Base-by-base conservation (phyloP, 164 flowering plant species). In the Hamamelis virginiana region DNA sequence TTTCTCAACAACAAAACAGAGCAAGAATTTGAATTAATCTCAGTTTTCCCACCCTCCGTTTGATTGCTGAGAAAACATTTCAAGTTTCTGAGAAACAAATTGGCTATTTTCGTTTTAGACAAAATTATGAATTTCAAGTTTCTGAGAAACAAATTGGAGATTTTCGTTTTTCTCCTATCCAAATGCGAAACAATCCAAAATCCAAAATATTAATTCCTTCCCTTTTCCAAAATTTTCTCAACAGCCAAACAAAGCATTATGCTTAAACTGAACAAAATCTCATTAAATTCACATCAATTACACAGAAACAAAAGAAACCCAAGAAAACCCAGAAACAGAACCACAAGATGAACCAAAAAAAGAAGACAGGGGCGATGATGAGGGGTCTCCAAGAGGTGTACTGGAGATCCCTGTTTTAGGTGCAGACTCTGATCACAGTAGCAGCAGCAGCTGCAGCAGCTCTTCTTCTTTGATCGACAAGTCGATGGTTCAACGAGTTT, bases 321-420 rank as follows among this genome's bases (percentile, higher is more conserved):
- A 76, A 4, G 77, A 44, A 56, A 79, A 70, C 64, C 48, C 69
- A 69, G 83, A 76, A 63, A 43, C 15, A 59, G 78, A 74, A 59
- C 1, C 64, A 1, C 18, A 23, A 8, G 45, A 51, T 9, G 80
- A 25, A 1, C 1, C 22, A 5, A 52, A 38, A 2, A 67, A 70
- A 46, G 53, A 15, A 38, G 70, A 71, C 1, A 57, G 27, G 4
- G 41, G 8, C 26, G 71, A 78, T 9, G 81, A 76, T 5, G 59
- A 78, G 0, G 9, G 66, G 11, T 90, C 96, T 0, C 96, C 96
- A 14, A 78, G 91, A 71, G 80, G 87, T 4, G 90, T 90, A 4
- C 50, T 90, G 48, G 92, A 90, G 59, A 76, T 75, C 55, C 83
- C 83, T 0, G 28, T 83, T 44, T 8, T 59, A 25, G 81, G 86